phyloP scores from a whole-genome alignment of 352 stramenopile genomes.

The Globisporangium solare region DNA sequence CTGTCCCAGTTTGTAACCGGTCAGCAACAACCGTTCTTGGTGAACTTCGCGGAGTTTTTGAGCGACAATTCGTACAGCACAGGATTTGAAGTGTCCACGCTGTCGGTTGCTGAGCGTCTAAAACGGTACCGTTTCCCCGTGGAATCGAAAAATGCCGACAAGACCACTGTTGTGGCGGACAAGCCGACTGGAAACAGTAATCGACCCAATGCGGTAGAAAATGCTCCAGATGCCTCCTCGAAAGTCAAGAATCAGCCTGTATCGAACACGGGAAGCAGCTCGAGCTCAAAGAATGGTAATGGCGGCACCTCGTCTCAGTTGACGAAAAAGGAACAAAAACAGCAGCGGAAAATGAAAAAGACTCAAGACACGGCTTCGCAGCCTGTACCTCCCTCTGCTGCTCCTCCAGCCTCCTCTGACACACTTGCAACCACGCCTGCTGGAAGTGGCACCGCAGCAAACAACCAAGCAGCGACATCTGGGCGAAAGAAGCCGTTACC shows the following conservation, averaged over 20 bases:
- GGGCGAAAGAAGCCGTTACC: conserved; percentile 11
- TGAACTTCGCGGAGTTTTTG: conserved; percentile 67
- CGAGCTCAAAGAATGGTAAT: conserved; percentile 9
- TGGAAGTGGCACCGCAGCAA: background rate
- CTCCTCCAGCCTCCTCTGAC: conserved; percentile 6
- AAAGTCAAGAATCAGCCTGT: conserved; percentile 20
- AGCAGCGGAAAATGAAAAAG: conserved; percentile 70
- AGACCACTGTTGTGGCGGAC: background rate
- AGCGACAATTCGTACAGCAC: conserved; percentile 81
- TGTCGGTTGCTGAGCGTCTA: conserved; percentile 60
- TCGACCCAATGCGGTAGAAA: conserved; percentile 1
- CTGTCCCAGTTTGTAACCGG: conserved; percentile 53
- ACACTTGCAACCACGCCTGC: conserved; percentile 6
- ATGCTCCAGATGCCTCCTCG: conserved; percentile 3
- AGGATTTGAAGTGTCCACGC: conserved; percentile 63
- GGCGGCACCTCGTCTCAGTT: conserved; percentile 12
- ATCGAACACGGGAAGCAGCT: conserved; percentile 6
- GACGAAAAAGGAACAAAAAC: conserved; percentile 72
- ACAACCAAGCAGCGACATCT: background rate
- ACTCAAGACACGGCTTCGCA: conserved; percentile 31
- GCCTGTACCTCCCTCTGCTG: conserved; percentile 1
- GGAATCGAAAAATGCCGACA: conserved; percentile 12
- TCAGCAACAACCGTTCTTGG: conserved; percentile 75
- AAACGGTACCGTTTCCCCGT: conserved; percentile 37
- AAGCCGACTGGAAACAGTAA: conserved; percentile 3